Evolutionary conservation across 768 basidiomycete species (phyloP).

Genomic region (Mycena galericulata): DNA sequence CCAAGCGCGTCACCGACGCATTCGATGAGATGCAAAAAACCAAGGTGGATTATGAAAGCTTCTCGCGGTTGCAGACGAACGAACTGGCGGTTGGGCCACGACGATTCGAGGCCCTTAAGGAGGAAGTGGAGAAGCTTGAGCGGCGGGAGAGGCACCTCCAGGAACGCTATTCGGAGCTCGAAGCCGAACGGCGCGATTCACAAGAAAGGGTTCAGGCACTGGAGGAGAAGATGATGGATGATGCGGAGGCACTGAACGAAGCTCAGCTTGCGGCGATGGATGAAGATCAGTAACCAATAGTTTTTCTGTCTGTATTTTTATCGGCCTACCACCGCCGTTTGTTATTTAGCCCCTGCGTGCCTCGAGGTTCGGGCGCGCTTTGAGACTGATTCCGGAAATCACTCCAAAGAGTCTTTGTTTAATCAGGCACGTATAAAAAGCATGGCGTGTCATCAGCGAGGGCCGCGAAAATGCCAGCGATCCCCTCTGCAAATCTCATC

Average conservation of each 20-base stretch:
- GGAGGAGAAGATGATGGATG: conserved; percentile 90
- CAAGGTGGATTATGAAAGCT: conserved; percentile 83
- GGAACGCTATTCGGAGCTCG: conserved; percentile 85
- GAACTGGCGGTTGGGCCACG: conserved; percentile 85
- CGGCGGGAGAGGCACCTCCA: conserved; percentile 84
- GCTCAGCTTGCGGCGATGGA: conserved; percentile 78
- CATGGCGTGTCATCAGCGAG: conserved; percentile 16
- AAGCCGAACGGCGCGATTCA: conserved; percentile 72
- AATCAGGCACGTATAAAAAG: conserved; percentile 25
- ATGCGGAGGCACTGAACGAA: conserved; percentile 87
- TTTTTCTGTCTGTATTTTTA: conserved; percentile 36
- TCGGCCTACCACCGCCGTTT: conserved; percentile 27
- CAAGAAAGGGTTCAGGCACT: conserved; percentile 68
- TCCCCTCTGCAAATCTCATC: conserved; percentile 23
- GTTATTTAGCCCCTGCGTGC: conserved; percentile 16
- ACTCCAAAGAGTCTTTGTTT: conserved; percentile 30
- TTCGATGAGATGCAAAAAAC: conserved; percentile 79
- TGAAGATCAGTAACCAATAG: conserved; percentile 35
- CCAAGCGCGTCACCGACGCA: conserved; percentile 70
- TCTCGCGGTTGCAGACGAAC: conserved; percentile 74
- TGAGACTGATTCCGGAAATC: conserved; percentile 22
- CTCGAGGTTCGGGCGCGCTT: conserved; percentile 15
- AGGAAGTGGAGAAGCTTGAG: conserved; percentile 88
- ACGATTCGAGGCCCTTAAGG: conserved; percentile 80
- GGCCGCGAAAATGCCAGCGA: conserved; percentile 26